These are phyloP conservation scores for Venturia carpophila DNA, from an alignment of 2,329 filamentous ascomycete species.

Conservation along the genomic window DNA sequence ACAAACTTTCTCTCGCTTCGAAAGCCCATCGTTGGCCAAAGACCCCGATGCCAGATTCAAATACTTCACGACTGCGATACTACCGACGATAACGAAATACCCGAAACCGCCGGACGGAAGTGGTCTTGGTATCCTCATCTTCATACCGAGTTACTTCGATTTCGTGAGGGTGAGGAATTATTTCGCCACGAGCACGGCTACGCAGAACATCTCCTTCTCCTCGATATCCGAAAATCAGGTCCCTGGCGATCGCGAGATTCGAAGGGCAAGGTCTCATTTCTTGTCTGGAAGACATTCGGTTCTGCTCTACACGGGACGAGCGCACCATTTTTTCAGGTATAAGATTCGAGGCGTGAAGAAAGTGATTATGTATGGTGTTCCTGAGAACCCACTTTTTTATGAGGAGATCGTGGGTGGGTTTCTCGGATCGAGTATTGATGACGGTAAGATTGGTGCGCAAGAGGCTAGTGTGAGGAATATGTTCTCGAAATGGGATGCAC, in stretches of 20 bases:
- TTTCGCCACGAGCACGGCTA: conserved; percentile 62
- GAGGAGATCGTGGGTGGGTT: conserved; percentile 65
- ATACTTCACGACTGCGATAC: conserved; percentile 75
- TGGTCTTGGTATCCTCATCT: conserved; percentile 65
- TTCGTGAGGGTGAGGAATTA: conserved; percentile 91
- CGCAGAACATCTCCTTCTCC: conserved; percentile 60
- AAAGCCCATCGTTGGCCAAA: conserved; percentile 56
- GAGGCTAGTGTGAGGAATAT: conserved; percentile 46
- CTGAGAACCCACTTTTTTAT: conserved; percentile 81
- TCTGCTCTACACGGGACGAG: conserved; percentile 84
- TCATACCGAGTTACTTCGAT: conserved; percentile 89
- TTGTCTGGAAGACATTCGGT: conserved; percentile 72
- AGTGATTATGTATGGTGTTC: conserved; percentile 83
- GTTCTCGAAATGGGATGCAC: conserved; percentile 82
- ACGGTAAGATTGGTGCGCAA: conserved; percentile 49
- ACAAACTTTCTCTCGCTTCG: conserved; percentile 87
- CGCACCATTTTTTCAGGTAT: conserved; percentile 95
- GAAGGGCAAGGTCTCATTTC: conserved; percentile 82
- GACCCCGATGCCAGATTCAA: conserved; percentile 87
- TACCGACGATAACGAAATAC: conserved; percentile 66
- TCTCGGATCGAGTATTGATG: conserved; percentile 46
- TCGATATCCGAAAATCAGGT: conserved; percentile 84
- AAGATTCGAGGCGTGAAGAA: conserved; percentile 70
- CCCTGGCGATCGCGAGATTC: conserved; percentile 56
- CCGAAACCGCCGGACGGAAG: conserved; percentile 47